Evolutionary conservation across 2,329 filamentous ascomycete species (phyloP).

Genomic region (Talaromyces sp.): DNA sequence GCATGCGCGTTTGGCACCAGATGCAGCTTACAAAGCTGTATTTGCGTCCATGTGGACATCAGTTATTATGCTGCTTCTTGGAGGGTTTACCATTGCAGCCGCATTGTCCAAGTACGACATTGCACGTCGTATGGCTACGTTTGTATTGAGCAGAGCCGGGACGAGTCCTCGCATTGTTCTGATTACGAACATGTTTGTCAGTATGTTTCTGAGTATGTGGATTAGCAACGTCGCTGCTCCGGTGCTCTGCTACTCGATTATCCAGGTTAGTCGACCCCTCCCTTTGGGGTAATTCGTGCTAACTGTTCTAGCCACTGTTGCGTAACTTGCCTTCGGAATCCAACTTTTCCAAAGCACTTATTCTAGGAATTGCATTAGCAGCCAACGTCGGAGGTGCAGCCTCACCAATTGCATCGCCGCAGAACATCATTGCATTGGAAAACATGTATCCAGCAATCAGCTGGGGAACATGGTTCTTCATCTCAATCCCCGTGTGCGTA

Average conservation of each 20-base stretch:
- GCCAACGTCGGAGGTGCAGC: constrained; percentile 96
- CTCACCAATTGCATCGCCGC: constrained; percentile 93
- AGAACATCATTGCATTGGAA: constrained; percentile 93
- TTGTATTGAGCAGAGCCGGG: constrained; percentile 93
- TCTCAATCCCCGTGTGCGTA: constrained; percentile 87
- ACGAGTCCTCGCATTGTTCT: constrained; percentile 86
- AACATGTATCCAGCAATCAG: constrained; percentile 91
- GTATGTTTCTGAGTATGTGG: constrained; percentile 97
- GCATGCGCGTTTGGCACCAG: constrained; percentile 70
- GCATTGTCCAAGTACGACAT: constrained; percentile 97
- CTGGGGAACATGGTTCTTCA: constrained; percentile 97
- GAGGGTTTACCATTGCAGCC: constrained; percentile 92
- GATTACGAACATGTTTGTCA: constrained; percentile 97
- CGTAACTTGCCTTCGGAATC: constrained; percentile 89
- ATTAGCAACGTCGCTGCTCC: constrained; percentile 98
- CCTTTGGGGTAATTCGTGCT: constrained; percentile 1
- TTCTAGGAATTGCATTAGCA: constrained; percentile 90
- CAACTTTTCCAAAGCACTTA: constrained; percentile 89
- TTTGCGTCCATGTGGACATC: constrained; percentile 99
- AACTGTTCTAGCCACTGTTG: constrained; percentile 69
- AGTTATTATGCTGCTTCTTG: constrained; percentile 95
- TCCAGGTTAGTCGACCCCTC: constrained; percentile 62
- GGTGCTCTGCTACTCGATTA: constrained; percentile 95
- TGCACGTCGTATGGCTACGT: constrained; percentile 93
- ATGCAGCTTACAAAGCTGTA: constrained; percentile 76